Evolutionary conservation across 257 asterid species (phyloP).

Genomic region (Gynochthodes officinalis): DNA sequence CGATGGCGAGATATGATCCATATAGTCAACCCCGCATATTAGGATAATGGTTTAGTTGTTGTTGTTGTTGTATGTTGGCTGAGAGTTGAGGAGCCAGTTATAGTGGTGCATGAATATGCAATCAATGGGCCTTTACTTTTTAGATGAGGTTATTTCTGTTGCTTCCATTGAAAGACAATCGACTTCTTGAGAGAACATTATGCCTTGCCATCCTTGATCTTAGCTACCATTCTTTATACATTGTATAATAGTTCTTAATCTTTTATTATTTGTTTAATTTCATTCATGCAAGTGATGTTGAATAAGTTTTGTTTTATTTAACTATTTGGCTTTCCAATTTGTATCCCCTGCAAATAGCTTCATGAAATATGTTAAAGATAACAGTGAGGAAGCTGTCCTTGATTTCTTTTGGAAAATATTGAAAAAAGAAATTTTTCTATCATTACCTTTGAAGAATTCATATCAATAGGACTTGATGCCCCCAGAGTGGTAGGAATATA

Average conservation of each 20-base stretch:
- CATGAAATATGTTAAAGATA: not conserved
- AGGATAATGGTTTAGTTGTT: too few species aligned
- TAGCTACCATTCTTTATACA: not conserved
- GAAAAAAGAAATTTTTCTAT: constrained; percentile 73
- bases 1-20: too few species aligned
- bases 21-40: too few species aligned
- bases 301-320: too few species aligned
- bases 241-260: not conserved
- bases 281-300: not conserved
- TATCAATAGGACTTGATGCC: constrained; percentile 79
- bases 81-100: too few species aligned
- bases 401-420: not conserved
- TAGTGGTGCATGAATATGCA: not conserved
- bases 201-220: not conserved
- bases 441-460: constrained; percentile 84
- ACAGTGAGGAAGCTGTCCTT: not conserved
- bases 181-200: not conserved
- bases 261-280: not conserved
- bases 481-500: constrained; percentile 90
- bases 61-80: too few species aligned
- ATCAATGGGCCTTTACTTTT: not conserved
- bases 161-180: too few species aligned
- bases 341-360: not conserved
- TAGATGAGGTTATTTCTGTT: not conserved
- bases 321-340: not conserved